Base-by-base conservation (phyloP, 208 protist genomes). In the Trichomonas gallinae region DNA sequence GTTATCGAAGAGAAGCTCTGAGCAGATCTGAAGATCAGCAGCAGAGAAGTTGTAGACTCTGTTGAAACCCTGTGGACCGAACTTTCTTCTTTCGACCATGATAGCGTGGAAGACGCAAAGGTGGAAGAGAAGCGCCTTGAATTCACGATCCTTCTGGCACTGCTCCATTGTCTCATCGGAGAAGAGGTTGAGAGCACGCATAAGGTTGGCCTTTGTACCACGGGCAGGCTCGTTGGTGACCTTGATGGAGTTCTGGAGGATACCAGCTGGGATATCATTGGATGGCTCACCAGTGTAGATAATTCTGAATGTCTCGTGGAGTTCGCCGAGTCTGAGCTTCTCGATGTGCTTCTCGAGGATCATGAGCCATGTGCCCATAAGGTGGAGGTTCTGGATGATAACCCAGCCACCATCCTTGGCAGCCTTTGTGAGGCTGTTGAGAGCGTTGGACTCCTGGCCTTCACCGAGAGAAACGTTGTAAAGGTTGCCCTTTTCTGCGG, bases 21-120 rank as follows among this genome's bases (percentile, higher is more conserved):
- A 96, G 97, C 98, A 99, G 36, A 99, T 99, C 34, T 98, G 99
- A 87, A 99, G 97, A 97, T 99, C 99, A 72, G 99, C 99, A 21
- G 98, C 97, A 97, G 99, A 99, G 98, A 99, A 99, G 36, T 99
- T 98, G 97, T 99, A 99, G 21, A 97, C 98, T 85, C 98, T 97
- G 97, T 99, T 99, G 99, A 99, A 99, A 63, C 99, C 99, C 96
- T 99, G 98, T 13, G 99, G 97, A 63, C 99, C 99, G 96, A 99
- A 99, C 98, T 99, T 99, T 98, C 99, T 99, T 38, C 99, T 98
- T 98, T 99, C 99, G 96, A 99, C 98, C 44, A 99, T 98, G 31
- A 99, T 98, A 36, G 99, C 98, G 97, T 99, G 99, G 98, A 99
- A 99, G 98, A 99, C 99, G 97, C 98, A 99, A 97, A 99, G 98